Base-by-base conservation (phyloP, 805 yeast species). In the Myxozyma neotropica region DNA sequence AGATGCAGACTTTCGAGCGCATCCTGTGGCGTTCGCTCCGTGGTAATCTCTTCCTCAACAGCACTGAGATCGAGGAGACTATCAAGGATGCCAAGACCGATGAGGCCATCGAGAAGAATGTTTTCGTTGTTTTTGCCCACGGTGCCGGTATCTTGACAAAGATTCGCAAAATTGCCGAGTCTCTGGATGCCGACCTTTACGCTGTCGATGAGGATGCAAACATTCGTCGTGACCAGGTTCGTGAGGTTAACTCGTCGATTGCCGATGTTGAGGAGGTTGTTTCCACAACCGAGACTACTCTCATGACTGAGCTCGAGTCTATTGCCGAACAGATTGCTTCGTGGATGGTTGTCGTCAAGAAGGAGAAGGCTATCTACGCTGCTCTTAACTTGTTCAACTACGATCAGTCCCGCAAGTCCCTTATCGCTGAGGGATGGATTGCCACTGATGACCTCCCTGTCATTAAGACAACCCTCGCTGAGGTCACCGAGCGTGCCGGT, bases 351-450 rank as follows among this genome's bases (percentile, higher is more conserved):
- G 77, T 80, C 23, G 75, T 86, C 31, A 84, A 83, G 58, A 83
- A 90, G 72, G 99, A 94, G 73, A 89, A 89, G 71, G 86, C 90
- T 13, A 85, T 92, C 15, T 91, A 87, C 73, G 80, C 86, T 35
- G 81, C 90, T 0, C 78, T 94, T 78, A 90, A 90, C 74, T 78
- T 82, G 69, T 84, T 90, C 73, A 89, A 88, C 70, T 87, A 86
- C 73, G 95, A 88, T 70, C 89, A 83, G 65, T 77, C 86, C n/a
- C 84, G 96, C 75, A 84, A 88, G 72, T 88, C 96, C 38, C 78
- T 94, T 61, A 83, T 93, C 49, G 96, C 95, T 21, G 98, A 95
- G 77, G 99, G 98, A 33, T 94, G 99, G 99, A 78, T 89, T 21
- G 98, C 99, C 40, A 80, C 85, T 21, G 84, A 83, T 63, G 96